These are phyloP conservation scores for Zoysia matrella DNA, from an alignment of 202 grass and related monocot species.

Conservation along the genomic window DNA sequence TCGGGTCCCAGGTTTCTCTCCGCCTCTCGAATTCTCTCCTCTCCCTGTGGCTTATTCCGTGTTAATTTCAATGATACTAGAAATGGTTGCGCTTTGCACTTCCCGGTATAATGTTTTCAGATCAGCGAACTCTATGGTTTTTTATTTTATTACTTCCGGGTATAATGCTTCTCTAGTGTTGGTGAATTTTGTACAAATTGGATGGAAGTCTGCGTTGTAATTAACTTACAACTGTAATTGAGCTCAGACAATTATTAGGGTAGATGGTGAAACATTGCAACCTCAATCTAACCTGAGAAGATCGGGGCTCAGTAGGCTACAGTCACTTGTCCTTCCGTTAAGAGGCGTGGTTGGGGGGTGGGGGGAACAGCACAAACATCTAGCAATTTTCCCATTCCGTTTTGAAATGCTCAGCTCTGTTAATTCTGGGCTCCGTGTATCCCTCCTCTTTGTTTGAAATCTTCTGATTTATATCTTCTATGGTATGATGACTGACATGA, in stretches of 20 bases:
- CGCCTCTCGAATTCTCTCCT: neutral
- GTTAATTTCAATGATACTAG: conserved; percentile 14
- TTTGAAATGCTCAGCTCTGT: neutral
- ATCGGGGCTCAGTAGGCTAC: neutral
- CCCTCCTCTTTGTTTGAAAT: neutral
- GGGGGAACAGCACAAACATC: too few species aligned
- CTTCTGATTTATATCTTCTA: neutral
- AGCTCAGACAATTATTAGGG: neutral
- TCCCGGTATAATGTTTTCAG: too few species aligned
- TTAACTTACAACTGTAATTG: neutral
- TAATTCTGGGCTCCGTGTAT: neutral
- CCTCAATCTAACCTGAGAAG: neutral
- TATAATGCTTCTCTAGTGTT: neutral
- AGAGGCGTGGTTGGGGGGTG: too few species aligned
- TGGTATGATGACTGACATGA: neutral
- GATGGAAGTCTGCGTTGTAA: neutral
- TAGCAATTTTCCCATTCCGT: neutral
- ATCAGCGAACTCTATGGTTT: neutral
- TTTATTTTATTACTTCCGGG: neutral
- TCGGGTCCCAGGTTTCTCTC: conserved; percentile 42
- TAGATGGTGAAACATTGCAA: neutral
- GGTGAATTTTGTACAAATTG: neutral
- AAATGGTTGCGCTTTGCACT: neutral
- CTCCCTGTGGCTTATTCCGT: neutral
- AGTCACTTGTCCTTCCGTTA: too few species aligned